These are phyloP conservation scores for Linum lewisii DNA, from an alignment of 345 rosid species.

Conservation along the genomic window DNA sequence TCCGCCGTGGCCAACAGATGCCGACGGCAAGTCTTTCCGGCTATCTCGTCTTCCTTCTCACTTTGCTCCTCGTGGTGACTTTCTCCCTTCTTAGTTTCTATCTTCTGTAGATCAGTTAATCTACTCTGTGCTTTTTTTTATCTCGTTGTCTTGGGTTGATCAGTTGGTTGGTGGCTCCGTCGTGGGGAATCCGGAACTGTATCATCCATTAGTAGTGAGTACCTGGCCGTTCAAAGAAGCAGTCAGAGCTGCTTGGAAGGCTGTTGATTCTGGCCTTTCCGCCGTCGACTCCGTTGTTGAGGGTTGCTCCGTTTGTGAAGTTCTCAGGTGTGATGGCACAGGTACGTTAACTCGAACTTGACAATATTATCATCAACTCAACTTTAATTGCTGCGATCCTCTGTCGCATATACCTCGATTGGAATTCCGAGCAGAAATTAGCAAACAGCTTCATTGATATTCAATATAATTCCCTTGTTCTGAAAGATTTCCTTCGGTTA, in stretches of 20 bases:
- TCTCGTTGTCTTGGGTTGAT: slow-evolving; percentile 1
- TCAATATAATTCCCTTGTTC: no score
- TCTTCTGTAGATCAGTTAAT: neutral
- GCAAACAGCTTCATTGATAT: no score
- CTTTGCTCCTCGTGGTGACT: slow-evolving; percentile 13
- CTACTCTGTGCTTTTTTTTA: neutral
- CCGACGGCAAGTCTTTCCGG: slow-evolving; percentile 10
- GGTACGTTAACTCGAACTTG: slow-evolving; percentile 23
- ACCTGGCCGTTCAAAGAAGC: slow-evolving; percentile 89
- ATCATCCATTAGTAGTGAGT: slow-evolving; percentile 76
- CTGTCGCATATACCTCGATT: no score
- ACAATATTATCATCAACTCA: neutral
- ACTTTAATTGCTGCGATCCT: no score
- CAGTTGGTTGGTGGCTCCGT: slow-evolving; percentile 33
- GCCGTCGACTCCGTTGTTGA: slow-evolving; percentile 86
- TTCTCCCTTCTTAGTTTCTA: neutral
- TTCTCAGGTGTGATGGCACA: slow-evolving; percentile 85
- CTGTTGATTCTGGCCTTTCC: slow-evolving; percentile 46
- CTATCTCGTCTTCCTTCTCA: slow-evolving; percentile 14
- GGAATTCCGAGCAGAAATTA: no score
- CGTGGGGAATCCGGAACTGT: slow-evolving; percentile 27
- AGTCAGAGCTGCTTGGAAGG: slow-evolving; percentile 77
- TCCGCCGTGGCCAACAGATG: slow-evolving; percentile 2
- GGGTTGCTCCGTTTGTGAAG: slow-evolving; percentile 93
- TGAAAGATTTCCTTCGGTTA: no score